These are phyloP conservation scores for Logfia minima DNA, from an alignment of 129 eudicot genomes.

Conservation along the genomic window DNA sequence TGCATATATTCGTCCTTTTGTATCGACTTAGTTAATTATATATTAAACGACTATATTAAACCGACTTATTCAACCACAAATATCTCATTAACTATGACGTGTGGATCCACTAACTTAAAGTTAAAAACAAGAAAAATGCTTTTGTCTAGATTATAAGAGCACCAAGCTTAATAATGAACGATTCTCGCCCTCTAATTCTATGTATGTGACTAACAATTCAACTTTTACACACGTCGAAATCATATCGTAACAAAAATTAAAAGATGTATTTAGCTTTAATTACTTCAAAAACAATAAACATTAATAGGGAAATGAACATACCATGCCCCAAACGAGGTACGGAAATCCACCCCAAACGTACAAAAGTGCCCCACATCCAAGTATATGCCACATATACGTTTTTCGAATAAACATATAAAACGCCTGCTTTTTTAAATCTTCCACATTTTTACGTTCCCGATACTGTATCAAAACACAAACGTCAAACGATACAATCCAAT, in stretches of 20 bases:
- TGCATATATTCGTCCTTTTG: not conserved
- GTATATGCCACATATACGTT: slow-evolving; percentile 36
- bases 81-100: not conserved
- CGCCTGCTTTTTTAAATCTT: slow-evolving; percentile 43
- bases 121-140: not conserved
- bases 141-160: not conserved
- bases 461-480: slow-evolving; percentile 23
- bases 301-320: slow-evolving; percentile 2
- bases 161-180: no score
- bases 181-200: no score
- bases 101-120: not conserved
- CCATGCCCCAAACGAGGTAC: slow-evolving; percentile 44
- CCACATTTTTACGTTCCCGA: slow-evolving; percentile 38
- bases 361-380: slow-evolving; percentile 32
- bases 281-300: not conserved
- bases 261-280: no score
- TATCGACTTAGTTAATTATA: not conserved
- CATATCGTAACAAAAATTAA: no score
- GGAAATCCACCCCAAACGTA: slow-evolving; percentile 42
- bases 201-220: not conserved
- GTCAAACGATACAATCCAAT: not conserved
- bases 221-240: not conserved
- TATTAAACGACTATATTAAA: not conserved
- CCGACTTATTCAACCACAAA: slow-evolving; percentile 14
- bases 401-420: slow-evolving; percentile 40